Evolutionary conservation across 176 grass and related monocot genomes (phyloP), one percentile per base, ranked within the genome.

Genomic region (Triticum monococcum): DNA sequence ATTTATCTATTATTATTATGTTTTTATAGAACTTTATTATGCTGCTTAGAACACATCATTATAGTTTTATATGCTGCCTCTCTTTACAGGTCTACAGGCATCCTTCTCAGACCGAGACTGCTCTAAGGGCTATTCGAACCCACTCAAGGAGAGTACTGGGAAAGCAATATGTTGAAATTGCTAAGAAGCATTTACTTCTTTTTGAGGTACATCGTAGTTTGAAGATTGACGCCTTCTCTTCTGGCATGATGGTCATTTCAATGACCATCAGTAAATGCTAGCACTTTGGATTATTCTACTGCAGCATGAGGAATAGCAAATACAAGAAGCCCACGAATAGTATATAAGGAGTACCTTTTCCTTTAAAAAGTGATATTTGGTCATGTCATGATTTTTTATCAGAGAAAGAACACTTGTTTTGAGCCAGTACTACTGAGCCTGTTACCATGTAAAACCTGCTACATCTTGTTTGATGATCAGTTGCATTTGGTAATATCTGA

Each of bases 121-220:
- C 86, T 63, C 87, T 98, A 74, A 94, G 78, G 87, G 88, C 92
- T 80, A 95, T 98, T 52, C 82, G 82, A 77, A 91, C 54, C 66
- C 91, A 95, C 84, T 94, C 96, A 64, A 98, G 89, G 81, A 84
- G 81, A 75, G 64, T 90, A 72, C 50, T 98, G 81, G 86, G 82
- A 74, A 92, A 79, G 72, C 86, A 94, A 85, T 80, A 88, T 75
- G 72, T 68, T 62, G 86, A 84, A 72, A 88, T 72, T 32, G 91
- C 93, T 52, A 98, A 94, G 87, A 98, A 90, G 9, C 90, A 98
- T 81, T 88, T 95, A 28, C 64, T 83, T 89, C 90, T 98, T 91
- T 98, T 98, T 88, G 96, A 98, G 91, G 96, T 95, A 94, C 5
- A 66, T 11, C 72, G 67, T 75, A 66, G 64, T 79, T 72, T 84